Evolutionary conservation across 768 basidiomycete species (phyloP).

Genomic region (Steccherinum ochraceum): DNA sequence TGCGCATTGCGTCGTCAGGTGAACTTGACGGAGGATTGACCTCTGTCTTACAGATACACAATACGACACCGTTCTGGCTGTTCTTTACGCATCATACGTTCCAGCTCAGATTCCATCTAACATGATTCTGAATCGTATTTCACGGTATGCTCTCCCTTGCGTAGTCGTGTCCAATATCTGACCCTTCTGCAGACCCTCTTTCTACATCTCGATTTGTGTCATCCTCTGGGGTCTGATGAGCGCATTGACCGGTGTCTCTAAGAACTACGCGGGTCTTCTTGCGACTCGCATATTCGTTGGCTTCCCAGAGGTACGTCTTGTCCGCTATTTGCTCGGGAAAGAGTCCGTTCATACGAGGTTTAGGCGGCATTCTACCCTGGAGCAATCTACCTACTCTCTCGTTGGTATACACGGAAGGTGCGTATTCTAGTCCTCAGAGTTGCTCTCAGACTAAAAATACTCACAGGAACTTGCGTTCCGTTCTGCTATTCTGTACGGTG

Average conservation of each 20-base stretch:
- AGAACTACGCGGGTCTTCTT: constrained; percentile 47
- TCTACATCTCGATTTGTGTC: constrained; percentile 56
- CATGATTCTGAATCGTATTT: constrained; percentile 54
- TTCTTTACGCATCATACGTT: constrained; percentile 53
- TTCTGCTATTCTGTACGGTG: constrained; percentile 52
- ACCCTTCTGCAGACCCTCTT: constrained; percentile 40
- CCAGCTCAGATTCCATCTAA: constrained; percentile 64
- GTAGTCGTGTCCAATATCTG: neutral
- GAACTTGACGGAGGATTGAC: neutral
- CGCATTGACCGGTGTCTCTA: constrained; percentile 56
- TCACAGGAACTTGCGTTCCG: constrained; percentile 61
- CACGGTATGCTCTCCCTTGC: constrained; percentile 30
- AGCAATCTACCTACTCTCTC: constrained; percentile 30
- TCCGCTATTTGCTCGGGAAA: neutral
- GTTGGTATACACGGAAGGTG: constrained; percentile 33
- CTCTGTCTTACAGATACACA: constrained; percentile 36
- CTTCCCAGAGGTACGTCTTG: constrained; percentile 41
- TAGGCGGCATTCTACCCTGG: constrained; percentile 65
- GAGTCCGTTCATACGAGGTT: neutral
- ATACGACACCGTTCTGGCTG: constrained; percentile 45
- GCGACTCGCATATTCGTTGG: constrained; percentile 57
- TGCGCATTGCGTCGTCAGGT: constrained; percentile 5
- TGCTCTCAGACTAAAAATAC: neutral
- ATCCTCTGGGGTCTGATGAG: constrained; percentile 60
- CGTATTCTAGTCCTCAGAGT: neutral